Percentiles rank a stretch among this genome's conserved stretches.
phyloP scores from a whole-genome alignment of 805 yeast species.

The Saccharomycodes ludwigii region DNA sequence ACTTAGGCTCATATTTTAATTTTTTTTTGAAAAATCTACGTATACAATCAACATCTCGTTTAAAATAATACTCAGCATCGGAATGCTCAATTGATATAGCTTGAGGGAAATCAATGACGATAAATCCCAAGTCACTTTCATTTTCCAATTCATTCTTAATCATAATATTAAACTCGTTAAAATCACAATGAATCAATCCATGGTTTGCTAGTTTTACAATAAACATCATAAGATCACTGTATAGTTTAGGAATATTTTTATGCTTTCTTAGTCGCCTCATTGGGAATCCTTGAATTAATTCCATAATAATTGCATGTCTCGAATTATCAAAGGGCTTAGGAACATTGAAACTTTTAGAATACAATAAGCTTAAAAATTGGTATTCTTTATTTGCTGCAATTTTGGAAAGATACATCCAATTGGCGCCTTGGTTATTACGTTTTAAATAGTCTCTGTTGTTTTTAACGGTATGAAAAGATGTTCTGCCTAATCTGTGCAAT shows the following conservation, averaged over 20 bases:
- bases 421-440: constrained; percentile 49
- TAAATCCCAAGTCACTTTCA: constrained; percentile 51
- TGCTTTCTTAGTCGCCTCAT: constrained; percentile 75
- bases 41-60: constrained; percentile 88
- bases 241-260: constrained; percentile 54
- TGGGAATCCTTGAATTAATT: constrained; percentile 76
- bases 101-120: constrained; percentile 97
- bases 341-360: constrained; percentile 67
- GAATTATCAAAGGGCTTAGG: constrained; percentile 85
- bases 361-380: constrained; percentile 69
- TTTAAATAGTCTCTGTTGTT: constrained; percentile 85
- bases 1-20: constrained; percentile 57
- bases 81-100: constrained; percentile 86
- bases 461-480: constrained; percentile 84
- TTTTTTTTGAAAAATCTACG: constrained; percentile 70
- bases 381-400: constrained; percentile 90
- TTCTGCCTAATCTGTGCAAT: constrained; percentile 87
- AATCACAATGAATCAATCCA: constrained; percentile 95
- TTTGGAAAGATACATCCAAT: constrained; percentile 87
- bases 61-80: constrained; percentile 80
- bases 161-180: constrained; percentile 92
- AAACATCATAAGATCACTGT: constrained; percentile 78
- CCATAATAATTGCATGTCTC: constrained; percentile 90
- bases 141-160: constrained; percentile 43
- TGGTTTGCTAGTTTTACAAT: constrained; percentile 71